Base-by-base conservation (phyloP, 441 rosid genomes). In the Omphalea diandra region DNA sequence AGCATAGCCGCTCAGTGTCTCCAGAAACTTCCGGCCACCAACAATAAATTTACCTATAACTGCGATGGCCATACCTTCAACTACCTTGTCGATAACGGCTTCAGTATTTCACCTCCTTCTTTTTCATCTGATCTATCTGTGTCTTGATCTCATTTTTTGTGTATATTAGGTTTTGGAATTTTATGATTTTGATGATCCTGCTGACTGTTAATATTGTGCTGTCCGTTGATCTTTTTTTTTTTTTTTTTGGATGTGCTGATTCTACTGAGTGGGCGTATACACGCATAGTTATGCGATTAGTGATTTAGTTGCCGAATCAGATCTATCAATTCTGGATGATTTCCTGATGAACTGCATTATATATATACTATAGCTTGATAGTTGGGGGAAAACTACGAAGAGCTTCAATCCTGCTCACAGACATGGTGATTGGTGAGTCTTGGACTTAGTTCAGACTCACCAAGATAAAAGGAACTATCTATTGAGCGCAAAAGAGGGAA, bases 41-140 rank as follows among this genome's bases (percentile, higher is more conserved):
- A 81, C 82, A 87, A 81, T 80, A 89, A 84, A 85, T 89, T 87
- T 84, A 89, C 95, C 31, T 89, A 86, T 78, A 83, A 73, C 86
- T 89, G 95, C 89, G 95, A 89, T 54, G 92, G 90, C 41, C 95
- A 89, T 76, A 89, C 95, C 72, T 87, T 89, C 73, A 89, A 89
- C 77, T 89, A 83, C 76, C 92, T 87, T 74, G 89, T 86, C 63
- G 89, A 89, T 54, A 70, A 79, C 70, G 95, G 92, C 82, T 86
- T 82, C 82, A 76, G 95, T 89, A 80, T 69, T 5, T 67, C 17
- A 29, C 47, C 63, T 22, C n/a, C 33, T 46, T 22, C 33, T 58
- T 32, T 5, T 15, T 11, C 65, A 17, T 18, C 12, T 50, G 18
- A 4, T n/a, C 7, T 72, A 60, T 59, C 11, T 46, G 9, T 36